Base-by-base conservation (phyloP, 441 rosid genomes). In the Pelargonium hybrid region DNA sequence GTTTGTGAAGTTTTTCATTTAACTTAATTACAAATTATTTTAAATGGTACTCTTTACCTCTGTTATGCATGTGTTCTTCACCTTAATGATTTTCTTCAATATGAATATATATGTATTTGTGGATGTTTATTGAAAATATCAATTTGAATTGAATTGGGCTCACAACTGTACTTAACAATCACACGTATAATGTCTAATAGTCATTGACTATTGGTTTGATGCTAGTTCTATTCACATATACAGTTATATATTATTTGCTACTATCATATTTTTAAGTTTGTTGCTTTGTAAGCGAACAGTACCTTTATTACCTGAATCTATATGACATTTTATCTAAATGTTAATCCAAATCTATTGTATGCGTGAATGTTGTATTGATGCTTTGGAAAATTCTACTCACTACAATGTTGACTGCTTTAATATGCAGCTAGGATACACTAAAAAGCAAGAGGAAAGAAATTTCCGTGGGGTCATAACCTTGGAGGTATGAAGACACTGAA, bases 371-470 rank as follows among this genome's bases (percentile, higher is more conserved):
- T 39, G 45, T 47, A 47, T 14, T 47, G 6, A 47, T 47, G 52
- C 52, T 47, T 14, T 14, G 13, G 45, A 11, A 14, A 47, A 13
- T 56, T 1, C 18, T 5, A 17, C 18, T 15, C 45, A 56, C 1
- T 29, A 54, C 68, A 37, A 52, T 69, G 26, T 54, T 59, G 3
- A 71, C 43, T 61, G 13, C 78, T 76, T 17, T 59, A 59, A 21
- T 59, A 20, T 82, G 78, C 87, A 96, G 99, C 93, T 96, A 70
- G 97, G 99, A 69, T 93, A 93, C 79, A 91, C 98, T 62, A 93
- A 88, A 82, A 96, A 90, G 82, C 92, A 87, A 85, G 98, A 96
- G 82, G 99, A 95, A 78, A 84, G 88, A 76, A 89, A 85, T 76
- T 95, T 95, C 74, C 93, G 96, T 4, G 99, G 99, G 76, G 94